Evolutionary conservation across 164 flowering plant species (phyloP).

Genomic region (Euptelea pleiosperma): DNA sequence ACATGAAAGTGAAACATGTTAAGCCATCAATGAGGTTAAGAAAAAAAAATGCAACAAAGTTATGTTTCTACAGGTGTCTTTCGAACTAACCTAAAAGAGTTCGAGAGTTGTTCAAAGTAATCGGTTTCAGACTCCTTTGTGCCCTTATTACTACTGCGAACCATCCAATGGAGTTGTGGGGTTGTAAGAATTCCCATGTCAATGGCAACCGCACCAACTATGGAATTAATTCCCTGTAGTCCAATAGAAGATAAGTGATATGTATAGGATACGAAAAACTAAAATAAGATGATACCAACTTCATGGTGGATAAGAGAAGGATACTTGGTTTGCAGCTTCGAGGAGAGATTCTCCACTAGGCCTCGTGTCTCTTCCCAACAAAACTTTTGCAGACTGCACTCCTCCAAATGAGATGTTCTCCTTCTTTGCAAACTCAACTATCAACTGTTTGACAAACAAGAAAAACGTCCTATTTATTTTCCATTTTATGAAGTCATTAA

Average conservation of each 20-base stretch:
- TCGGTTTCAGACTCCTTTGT: slow-evolving; percentile 52
- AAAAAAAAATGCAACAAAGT: background rate
- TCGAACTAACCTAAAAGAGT: slow-evolving; percentile 61
- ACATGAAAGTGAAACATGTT: background rate
- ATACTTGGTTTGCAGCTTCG: slow-evolving; percentile 82
- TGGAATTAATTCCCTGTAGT: slow-evolving; percentile 67
- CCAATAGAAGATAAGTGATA: slow-evolving; percentile 5
- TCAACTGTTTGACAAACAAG: slow-evolving; percentile 42
- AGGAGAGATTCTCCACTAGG: slow-evolving; percentile 87
- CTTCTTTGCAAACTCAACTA: slow-evolving; percentile 57
- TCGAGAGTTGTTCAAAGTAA: slow-evolving; percentile 64
- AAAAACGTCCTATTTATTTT: background rate
- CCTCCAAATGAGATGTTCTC: slow-evolving; percentile 57
- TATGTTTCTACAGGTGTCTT: background rate
- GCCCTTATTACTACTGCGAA: slow-evolving; percentile 71
- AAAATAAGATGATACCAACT: background rate
- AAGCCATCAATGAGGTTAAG: background rate
- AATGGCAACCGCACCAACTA: slow-evolving; percentile 51
- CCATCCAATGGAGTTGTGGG: slow-evolving; percentile 98
- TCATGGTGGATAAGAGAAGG: slow-evolving; percentile 1
- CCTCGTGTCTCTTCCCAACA: slow-evolving; percentile 91
- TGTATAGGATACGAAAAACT: background rate
- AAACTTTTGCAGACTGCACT: slow-evolving; percentile 40
- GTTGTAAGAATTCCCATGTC: slow-evolving; percentile 88
- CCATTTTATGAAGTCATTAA: background rate